Conservation (phyloP, 345 rosid species). For the Sonneratia caseolaris region DNA sequence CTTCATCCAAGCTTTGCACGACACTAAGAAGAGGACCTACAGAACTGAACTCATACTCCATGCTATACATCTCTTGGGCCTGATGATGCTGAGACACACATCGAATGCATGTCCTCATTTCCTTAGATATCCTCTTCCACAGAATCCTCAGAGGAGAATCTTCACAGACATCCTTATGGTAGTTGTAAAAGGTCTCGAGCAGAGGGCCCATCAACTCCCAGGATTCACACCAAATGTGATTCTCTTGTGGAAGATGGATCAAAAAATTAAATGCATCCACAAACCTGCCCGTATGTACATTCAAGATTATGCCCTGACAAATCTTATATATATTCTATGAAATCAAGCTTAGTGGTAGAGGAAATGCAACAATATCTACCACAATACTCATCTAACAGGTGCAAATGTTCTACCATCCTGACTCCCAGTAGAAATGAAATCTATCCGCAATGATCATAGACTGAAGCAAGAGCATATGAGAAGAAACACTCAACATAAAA, state of each 20-base stretch:
- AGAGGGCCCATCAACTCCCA: conserved; percentile 90
- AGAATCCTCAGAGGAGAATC: conserved; percentile 74
- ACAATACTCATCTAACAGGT: background rate
- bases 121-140: conserved; percentile 72
- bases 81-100: conserved; percentile 93
- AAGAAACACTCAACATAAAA: background rate
- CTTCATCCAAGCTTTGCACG: conserved; percentile 63
- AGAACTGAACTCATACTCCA: conserved; percentile 60
- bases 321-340: background rate
- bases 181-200: conserved; percentile 80
- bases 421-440: no score
- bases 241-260: conserved; percentile 55
- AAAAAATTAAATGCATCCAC: conserved; percentile 61
- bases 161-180: conserved; percentile 50
- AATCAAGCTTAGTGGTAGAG: background rate
- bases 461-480: background rate
- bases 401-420: background rate
- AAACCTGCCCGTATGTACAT: conserved; percentile 40
- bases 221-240: conserved; percentile 75
- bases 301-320: background rate
- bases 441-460: no score
- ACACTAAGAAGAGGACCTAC: conserved; percentile 81
- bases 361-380: background rate
- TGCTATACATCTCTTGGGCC: conserved; percentile 61
- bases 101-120: conserved; percentile 63